Conservation (phyloP, 192 early-diverging fungal genomes). For the Coemansia sp. region DNA sequence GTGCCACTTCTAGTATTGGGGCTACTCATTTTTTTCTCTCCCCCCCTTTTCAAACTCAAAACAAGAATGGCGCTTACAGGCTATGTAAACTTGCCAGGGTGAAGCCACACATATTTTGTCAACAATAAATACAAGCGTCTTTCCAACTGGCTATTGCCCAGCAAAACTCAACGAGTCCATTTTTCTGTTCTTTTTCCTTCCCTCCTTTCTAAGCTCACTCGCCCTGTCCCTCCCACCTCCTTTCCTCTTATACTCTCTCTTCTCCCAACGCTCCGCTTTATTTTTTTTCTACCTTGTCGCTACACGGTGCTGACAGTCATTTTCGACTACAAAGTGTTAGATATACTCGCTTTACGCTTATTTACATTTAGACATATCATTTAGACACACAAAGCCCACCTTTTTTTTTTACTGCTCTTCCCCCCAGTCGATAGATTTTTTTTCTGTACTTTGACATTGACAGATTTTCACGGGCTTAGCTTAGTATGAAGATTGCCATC, state of each 20-base stretch:
- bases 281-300: background rate
- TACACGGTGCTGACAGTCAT: background rate
- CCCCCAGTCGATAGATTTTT: background rate
- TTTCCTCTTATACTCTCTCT: background rate
- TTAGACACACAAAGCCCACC: background rate
- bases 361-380: background rate
- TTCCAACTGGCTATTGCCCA: background rate
- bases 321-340: background rate
- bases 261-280: background rate
- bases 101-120: conserved; percentile 1
- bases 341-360: background rate
- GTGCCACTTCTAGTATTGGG: background rate
- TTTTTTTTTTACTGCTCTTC: background rate
- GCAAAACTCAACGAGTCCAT: background rate
- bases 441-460: background rate
- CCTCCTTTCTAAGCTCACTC: conserved; percentile 2
- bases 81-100: background rate
- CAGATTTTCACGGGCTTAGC: background rate
- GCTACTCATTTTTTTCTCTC: background rate
- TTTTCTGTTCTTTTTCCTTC: conserved; percentile 2
- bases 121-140: conserved; percentile 2
- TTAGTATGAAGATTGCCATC: conserved; percentile 33
- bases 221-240: background rate
- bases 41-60: background rate
- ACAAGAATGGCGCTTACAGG: background rate